Evolutionary conservation across 2,329 filamentous ascomycete genomes (phyloP), one percentile per base, ranked within the genome.

Genomic region (Aspergillus ustus): DNA sequence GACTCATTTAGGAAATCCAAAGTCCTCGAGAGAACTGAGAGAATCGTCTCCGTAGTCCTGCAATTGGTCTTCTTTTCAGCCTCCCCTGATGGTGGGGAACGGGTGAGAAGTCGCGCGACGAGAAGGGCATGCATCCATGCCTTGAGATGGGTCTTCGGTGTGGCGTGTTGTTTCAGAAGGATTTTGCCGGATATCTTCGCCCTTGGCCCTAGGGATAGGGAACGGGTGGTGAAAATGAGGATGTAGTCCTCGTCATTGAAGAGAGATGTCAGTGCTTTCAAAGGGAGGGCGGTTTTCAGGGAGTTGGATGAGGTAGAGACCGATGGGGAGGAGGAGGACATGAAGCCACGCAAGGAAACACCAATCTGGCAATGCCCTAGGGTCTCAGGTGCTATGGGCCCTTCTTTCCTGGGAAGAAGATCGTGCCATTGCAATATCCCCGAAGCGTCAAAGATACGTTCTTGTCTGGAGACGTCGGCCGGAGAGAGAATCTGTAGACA

Each of bases 81-180:
- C 17, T 40, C 15, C 11, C 17, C 11, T 51, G 49, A 17, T 7
- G 45, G 44, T 7, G 22, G 20, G 51, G 52, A 62, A 20, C 13
- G 11, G 7, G 31, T 52, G 8, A 74, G 49, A 0, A 70, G 57
- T 59, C 70, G 72, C 45, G 82, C 82, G 37, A 83, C 73, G 48
- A 84, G 70, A 34, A 89, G 72, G 9, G 85, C 86, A 70, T 89
- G 87, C 68, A 82, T 82, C 87, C 88, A 90, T 29, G 85, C 87
- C 67, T 83, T 83, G 7, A 90, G 73, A 63, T 89, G 84, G 20
- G 82, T 77, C 22, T 69, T 70, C 13, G 84, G 72, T 2, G 77
- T 77, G 20, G 82, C 83, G 2, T 77, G 81, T 57, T 84, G 81
- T 73, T 91, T 92, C 50, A 94, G 73, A 11, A 89, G 83, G 64